A percentile compares a stretch with the other conserved stretches of the same genome.
These are phyloP conservation scores for Parachaetomium inaequale DNA, from an alignment of 495 filamentous ascomycete species.

Conservation along the genomic window DNA sequence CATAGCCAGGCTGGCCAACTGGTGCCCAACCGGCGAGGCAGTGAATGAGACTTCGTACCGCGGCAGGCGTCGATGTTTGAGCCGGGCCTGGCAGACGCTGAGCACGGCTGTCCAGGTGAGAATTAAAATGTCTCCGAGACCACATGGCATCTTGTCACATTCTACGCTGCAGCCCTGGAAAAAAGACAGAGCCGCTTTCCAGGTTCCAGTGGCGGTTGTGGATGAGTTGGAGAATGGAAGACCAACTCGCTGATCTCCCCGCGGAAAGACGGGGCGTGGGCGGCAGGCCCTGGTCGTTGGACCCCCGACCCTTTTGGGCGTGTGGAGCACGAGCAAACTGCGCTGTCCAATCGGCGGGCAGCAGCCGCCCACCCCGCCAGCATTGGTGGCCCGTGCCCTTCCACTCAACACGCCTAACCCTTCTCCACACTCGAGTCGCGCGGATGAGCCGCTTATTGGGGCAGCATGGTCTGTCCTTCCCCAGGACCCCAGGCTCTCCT, in stretches of 20 bases:
- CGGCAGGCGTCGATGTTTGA: background rate
- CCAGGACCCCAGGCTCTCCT: slow-evolving; percentile 28
- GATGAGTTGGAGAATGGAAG: background rate
- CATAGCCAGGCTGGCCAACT: background rate
- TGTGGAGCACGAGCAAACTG: slow-evolving; percentile 16
- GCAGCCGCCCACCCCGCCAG: background rate
- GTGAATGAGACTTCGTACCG: too few relatives aligned
- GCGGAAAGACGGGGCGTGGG: background rate
- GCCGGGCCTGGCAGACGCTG: background rate
- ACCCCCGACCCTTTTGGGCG: slow-evolving; percentile 7
- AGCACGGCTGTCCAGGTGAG: background rate
- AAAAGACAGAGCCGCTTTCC: background rate
- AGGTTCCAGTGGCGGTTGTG: too few relatives aligned
- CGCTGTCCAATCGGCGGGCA: slow-evolving; percentile 11
- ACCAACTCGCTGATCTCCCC: background rate
- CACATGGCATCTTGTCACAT: background rate
- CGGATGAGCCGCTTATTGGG: slow-evolving; percentile 17
- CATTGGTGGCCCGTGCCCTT: slow-evolving; percentile 27
- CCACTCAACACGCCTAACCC: slow-evolving; percentile 21
- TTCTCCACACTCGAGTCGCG: slow-evolving; percentile 22
- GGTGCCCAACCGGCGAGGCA: background rate
- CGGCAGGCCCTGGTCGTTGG: background rate
- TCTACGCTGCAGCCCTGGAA: background rate
- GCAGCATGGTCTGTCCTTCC: slow-evolving; percentile 2
- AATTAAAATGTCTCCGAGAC: background rate